Base-by-base conservation (phyloP, 768 basidiomycete genomes). In the Tricholoma saponaceum region DNA sequence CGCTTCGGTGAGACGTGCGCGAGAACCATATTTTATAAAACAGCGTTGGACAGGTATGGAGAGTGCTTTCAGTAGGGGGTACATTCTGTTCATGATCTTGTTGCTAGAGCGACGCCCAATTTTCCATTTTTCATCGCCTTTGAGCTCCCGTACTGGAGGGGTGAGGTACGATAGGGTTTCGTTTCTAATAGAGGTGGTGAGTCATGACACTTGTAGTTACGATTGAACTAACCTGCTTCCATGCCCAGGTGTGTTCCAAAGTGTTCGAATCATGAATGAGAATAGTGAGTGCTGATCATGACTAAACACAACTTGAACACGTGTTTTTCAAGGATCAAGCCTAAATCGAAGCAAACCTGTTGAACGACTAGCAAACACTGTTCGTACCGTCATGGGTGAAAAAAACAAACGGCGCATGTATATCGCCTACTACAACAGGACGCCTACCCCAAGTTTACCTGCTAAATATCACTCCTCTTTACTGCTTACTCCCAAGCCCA, bases 1-100 rank as follows among this genome's bases (percentile, higher is more conserved):
- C 0, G 58, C 62, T 25, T 65, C 64, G 1, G 54, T 49, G 10
- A 64, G 58, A 20, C 58, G 58, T 8, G 57, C 58, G n/a, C 43
- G 20, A 44, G 2, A 9, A 9, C 43, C 43, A 20, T 10, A 20
- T 44, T 44, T 41, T 20, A 43, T 20, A 18, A 43, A 43, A 43
- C 6, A 20, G 41, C 41, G 5, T 8, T 43, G 18, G n/a, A n/a
- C 41, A 43, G 41, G 41, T 43, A 43, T 4, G n/a, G n/a, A n/a
- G n/a, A n/a, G n/a, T n/a, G n/a, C n/a, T n/a, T n/a, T n/a, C n/a
- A n/a, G n/a, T n/a, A n/a, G n/a, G n/a, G n/a, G n/a, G n/a, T n/a
- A n/a, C n/a, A n/a, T 18, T 43, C 4, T n/a, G 18, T 18, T 20
- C 20, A 18, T 43, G 5, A 43, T 43, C 41, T 20, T 43, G 41